Percentiles rank a stretch among this genome's conserved stretches.
phyloP scores from a whole-genome alignment of 257 asterid genomes.

The Solanum phureja region DNA sequence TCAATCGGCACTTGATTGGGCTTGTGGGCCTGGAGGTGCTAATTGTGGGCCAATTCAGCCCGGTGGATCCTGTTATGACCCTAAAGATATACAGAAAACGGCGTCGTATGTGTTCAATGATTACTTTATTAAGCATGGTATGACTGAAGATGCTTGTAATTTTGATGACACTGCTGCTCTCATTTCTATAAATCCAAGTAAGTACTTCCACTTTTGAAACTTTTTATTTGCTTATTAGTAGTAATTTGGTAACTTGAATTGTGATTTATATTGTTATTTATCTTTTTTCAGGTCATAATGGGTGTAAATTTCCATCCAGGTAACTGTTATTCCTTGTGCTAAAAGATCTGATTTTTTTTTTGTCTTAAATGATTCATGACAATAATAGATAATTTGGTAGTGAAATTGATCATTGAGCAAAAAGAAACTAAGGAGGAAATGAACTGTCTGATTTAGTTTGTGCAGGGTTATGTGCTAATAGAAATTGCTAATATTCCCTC shows the following conservation, averaged over 20 bases:
- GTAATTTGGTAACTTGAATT: neutral
- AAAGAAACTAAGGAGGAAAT: neutral
- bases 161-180: conserved; percentile 66
- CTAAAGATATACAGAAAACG: conserved; percentile 50
- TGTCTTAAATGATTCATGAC: neutral
- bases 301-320: conserved; percentile 80
- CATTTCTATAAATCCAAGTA: conserved; percentile 73
- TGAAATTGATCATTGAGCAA: neutral
- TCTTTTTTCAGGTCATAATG: conserved; percentile 36
- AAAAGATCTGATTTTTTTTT: neutral
- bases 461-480: neutral
- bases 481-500: neutral
- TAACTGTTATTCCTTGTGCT: conserved; percentile 6
- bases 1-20: conserved; percentile 76
- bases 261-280: neutral
- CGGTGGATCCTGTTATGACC: conserved; percentile 71
- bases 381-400: neutral
- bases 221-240: neutral
- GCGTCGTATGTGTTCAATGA: conserved; percentile 83
- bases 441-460: neutral
- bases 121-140: conserved; percentile 49
- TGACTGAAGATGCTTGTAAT: conserved; percentile 45
- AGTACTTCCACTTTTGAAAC: neutral
- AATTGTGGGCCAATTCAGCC: conserved; percentile 65
- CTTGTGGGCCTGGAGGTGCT: conserved; percentile 77